These are phyloP conservation scores for Penicillium egyptiacum DNA, from an alignment of 495 filamentous ascomycete genomes.

Conservation along the genomic window DNA sequence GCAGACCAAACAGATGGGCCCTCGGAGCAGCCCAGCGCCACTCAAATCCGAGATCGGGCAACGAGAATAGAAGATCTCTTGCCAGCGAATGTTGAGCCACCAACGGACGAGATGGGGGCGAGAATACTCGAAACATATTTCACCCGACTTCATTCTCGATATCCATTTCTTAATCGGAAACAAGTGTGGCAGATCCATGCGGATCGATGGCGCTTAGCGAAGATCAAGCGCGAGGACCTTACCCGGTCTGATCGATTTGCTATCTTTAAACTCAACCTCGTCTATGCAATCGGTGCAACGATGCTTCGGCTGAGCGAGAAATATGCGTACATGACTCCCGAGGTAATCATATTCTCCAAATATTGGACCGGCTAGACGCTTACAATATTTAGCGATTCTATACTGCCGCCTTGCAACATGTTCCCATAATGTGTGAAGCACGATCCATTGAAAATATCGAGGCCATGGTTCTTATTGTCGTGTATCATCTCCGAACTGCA, in stretches of 20 bases:
- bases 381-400: constrained; percentile 42
- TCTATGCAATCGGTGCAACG: constrained; percentile 54
- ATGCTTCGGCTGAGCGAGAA: constrained; percentile 50
- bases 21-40: constrained; percentile 9
- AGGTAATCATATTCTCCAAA: constrained; percentile 26
- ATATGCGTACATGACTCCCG: constrained; percentile 46
- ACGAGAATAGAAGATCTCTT: constrained; percentile 42
- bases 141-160: constrained; percentile 46
- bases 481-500: constrained; percentile 52
- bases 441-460: constrained; percentile 55
- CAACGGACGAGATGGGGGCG: constrained; percentile 49
- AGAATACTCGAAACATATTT: constrained; percentile 50
- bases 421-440: constrained; percentile 51
- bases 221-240: constrained; percentile 42
- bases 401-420: constrained; percentile 49
- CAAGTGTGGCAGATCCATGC: constrained; percentile 48
- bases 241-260: constrained; percentile 45
- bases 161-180: constrained; percentile 51
- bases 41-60: constrained; percentile 24
- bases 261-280: constrained; percentile 53
- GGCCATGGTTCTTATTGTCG: constrained; percentile 55
- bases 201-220: constrained; percentile 43
- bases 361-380: not conserved
- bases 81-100: constrained; percentile 46
- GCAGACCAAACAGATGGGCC: constrained; percentile 7